These are phyloP conservation scores for Priceomyces carsonii DNA, from an alignment of 805 yeast genomes.

Conservation along the genomic window DNA sequence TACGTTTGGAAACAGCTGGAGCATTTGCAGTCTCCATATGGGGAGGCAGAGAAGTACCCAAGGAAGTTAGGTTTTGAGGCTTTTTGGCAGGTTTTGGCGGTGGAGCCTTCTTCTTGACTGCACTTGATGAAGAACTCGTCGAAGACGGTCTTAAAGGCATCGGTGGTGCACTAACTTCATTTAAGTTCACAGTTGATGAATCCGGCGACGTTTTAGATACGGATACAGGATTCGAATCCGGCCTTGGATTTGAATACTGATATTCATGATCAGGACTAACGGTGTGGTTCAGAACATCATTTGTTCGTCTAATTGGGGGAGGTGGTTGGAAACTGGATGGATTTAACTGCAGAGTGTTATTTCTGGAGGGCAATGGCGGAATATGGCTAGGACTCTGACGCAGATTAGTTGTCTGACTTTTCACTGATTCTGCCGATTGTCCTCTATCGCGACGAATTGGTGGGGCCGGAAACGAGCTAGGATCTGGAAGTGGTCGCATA, in stretches of 20 bases:
- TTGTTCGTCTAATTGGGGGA: constrained; percentile 45
- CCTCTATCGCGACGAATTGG: constrained; percentile 36
- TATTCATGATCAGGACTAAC: too few relatives aligned
- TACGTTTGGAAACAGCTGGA: constrained; percentile 1
- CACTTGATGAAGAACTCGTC: too few relatives aligned
- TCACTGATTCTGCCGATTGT: constrained; percentile 4
- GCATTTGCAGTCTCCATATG: constrained; percentile 12
- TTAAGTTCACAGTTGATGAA: too few relatives aligned
- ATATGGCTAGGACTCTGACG: neutral
- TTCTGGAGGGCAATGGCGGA: constrained; percentile 10
- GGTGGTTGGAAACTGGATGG: constrained; percentile 44
- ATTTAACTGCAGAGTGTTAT: constrained; percentile 31
- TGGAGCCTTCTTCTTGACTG: constrained; percentile 30
- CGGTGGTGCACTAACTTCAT: too few relatives aligned
- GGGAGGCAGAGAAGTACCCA: constrained; percentile 23
- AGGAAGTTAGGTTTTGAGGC: constrained; percentile 8
- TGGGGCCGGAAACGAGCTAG: constrained; percentile 42
- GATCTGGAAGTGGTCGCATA: constrained; percentile 32
- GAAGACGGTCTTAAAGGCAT: too few relatives aligned
- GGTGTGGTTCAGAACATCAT: too few relatives aligned
- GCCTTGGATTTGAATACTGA: too few relatives aligned
- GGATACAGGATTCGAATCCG: too few relatives aligned
- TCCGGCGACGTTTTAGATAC: too few relatives aligned
- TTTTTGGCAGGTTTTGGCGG: constrained; percentile 47
- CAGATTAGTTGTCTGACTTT: neutral